Evolutionary conservation across 2,329 filamentous ascomycete genomes (phyloP), one percentile per base, ranked within the genome.

Genomic region (Paraconiothyrium brasiliense): DNA sequence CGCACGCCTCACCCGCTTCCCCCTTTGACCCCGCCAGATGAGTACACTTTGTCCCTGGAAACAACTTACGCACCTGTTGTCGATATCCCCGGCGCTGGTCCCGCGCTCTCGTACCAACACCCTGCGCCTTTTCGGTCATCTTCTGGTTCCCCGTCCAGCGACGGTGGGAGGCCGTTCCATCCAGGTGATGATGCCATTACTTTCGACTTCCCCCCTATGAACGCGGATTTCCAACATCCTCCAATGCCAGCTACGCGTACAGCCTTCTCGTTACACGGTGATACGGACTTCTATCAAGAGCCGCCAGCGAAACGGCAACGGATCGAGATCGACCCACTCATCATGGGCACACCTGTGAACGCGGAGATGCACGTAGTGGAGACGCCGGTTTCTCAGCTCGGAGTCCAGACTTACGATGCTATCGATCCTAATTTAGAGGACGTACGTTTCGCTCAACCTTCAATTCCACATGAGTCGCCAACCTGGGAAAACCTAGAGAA

Each of bases 261-360:
- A 3, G 27, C 43, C 9, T 59, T 43, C 24, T 41, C 57, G 14
- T 30, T 59, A n/a, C 39, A 58, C 1, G 14, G 39, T 4, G 48
- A 47, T 3, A 35, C 34, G 32, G 35, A 44, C 13, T 41, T 43
- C 39, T 43, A 54, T 32, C 54, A 48, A n/a, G 62, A 60, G 14
- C 44, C 57, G 27, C 56, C 59, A 14, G 4, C 44, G 3, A 65
- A 65, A 44, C 59, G 62, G 57, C 62, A 59, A 20, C 52, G 57
- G 11, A 58, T 65, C 24, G 62, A 65, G 13, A 54, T 62, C n/a
- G 60, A 65, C 24, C 62, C 62, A 22, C 41, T 54, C n/a, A 35
- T 59, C 10, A 41, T 54, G 41, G 48, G 22, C 44, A 44, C 39
- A n/a, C 43, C 52, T 5, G n/a, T 30, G 10, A 39, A 37, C 14